phyloP scores from a whole-genome alignment of 2,329 filamentous ascomycete species.

The Penicillium capsulatum region DNA sequence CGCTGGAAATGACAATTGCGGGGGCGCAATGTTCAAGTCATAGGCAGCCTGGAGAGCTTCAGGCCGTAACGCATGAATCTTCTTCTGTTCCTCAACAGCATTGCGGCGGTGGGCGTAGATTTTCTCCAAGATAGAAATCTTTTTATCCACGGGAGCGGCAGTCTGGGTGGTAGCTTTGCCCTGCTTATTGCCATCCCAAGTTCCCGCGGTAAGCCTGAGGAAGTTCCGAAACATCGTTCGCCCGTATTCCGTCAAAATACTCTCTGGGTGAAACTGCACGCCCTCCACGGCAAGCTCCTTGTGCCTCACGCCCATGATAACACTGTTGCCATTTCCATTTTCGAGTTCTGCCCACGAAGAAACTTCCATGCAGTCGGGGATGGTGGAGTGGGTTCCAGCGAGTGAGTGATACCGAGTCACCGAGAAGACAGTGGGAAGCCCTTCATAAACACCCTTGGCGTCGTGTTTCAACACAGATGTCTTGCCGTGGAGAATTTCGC shows the following conservation, averaged over 20 bases:
- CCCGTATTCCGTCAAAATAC: conserved; percentile 86
- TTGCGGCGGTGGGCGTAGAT: conserved; percentile 81
- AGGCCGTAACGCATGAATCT: conserved; percentile 76
- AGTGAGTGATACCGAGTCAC: conserved; percentile 96
- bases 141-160: conserved; percentile 49
- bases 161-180: conserved; percentile 19
- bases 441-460: conserved; percentile 81
- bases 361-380: conserved; percentile 81
- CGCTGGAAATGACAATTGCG: conserved; percentile 73
- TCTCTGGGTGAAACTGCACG: conserved; percentile 97
- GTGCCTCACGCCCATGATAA: conserved; percentile 97
- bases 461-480: conserved; percentile 89
- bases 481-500: conserved; percentile 96
- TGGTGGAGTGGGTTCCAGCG: conserved; percentile 80
- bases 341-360: conserved; percentile 79
- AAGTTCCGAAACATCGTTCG: conserved; percentile 91
- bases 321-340: conserved; percentile 67
- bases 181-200: conserved; percentile 75
- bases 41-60: conserved; percentile 83
- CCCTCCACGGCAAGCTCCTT: conserved; percentile 89
- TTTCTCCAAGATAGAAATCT: conserved; percentile 80
- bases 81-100: conserved; percentile 73
- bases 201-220: conserved; percentile 78
- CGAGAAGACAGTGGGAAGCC: conserved; percentile 72
- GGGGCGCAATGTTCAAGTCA: conserved; percentile 76